Evolutionary conservation across 495 filamentous ascomycete species (phyloP).

Genomic region (Tuber calosporum): DNA sequence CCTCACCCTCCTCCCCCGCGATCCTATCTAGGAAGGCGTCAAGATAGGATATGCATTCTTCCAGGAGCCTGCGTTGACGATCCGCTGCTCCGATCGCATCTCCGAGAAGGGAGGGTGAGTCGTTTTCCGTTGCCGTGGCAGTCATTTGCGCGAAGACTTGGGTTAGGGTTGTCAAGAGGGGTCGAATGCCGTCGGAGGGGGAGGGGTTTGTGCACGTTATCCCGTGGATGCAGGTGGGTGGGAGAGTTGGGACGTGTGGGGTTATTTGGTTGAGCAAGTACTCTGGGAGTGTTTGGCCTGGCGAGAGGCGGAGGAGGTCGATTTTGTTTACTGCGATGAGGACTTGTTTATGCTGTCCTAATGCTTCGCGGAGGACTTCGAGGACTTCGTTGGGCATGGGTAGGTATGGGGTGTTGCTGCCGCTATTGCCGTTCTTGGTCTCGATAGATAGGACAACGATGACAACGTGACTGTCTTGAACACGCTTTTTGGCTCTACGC

Average conservation of each 20-base stretch:
- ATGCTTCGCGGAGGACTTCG: conserved; percentile 52
- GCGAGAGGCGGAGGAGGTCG: conserved; percentile 50
- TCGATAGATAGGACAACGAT: conserved; percentile 72
- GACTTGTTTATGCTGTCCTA: conserved; percentile 52
- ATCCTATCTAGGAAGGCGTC: conserved; percentile 58
- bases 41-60: conserved; percentile 61
- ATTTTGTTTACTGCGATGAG: conserved; percentile 77
- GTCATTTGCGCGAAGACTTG: conserved; percentile 68
- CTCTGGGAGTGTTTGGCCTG: conserved; percentile 24
- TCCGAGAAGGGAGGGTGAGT: conserved; percentile 43
- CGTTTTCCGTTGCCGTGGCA: conserved; percentile 44
- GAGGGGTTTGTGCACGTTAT: conserved; percentile 57
- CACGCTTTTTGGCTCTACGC: conserved; percentile 70
- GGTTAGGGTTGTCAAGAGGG: conserved; percentile 60
- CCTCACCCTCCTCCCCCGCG: conserved; percentile 44
- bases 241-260: conserved; percentile 38
- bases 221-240: conserved; percentile 49
- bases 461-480: conserved; percentile 75
- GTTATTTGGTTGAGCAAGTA: conserved; percentile 28
- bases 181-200: conserved; percentile 53
- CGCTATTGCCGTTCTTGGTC: conserved; percentile 38
- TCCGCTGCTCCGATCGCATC: conserved; percentile 85
- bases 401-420: conserved; percentile 32
- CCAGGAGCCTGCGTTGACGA: conserved; percentile 74
- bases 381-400: conserved; percentile 55